phyloP scores from a whole-genome alignment of 192 early-diverging fungal species.

The Coemansia sp. region DNA sequence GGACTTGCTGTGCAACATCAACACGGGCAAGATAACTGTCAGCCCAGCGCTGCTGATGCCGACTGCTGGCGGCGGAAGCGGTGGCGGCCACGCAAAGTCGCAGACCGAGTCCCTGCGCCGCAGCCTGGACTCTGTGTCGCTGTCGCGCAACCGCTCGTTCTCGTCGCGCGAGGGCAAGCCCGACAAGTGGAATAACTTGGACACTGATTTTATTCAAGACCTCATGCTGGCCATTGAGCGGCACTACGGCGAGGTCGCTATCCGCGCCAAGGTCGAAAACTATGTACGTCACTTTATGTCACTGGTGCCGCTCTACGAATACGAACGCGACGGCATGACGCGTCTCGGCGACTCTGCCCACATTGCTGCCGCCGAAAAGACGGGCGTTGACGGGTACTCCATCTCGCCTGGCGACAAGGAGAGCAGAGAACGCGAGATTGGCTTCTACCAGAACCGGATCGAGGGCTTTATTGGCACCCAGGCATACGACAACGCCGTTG shows the following conservation, averaged over 20 bases:
- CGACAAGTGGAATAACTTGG: constrained; percentile 54
- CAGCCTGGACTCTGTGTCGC: constrained; percentile 50
- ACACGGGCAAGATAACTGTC: constrained; percentile 90
- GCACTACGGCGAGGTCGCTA: constrained; percentile 82
- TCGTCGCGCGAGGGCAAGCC: constrained; percentile 52
- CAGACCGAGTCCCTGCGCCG: constrained; percentile 44
- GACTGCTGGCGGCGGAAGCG: not conserved
- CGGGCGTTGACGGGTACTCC: constrained; percentile 44
- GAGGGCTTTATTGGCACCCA: constrained; percentile 84
- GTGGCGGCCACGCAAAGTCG: constrained; percentile 13
- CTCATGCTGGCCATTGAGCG: constrained; percentile 77
- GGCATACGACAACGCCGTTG: constrained; percentile 64
- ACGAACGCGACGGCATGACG: constrained; percentile 62
- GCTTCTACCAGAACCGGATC: constrained; percentile 70
- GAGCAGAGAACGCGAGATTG: constrained; percentile 65
- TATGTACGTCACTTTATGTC: constrained; percentile 84
- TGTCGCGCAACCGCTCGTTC: constrained; percentile 50
- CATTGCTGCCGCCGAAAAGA: constrained; percentile 40
- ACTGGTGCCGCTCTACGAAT: constrained; percentile 74
- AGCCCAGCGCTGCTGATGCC: constrained; percentile 65
- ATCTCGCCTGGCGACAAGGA: constrained; percentile 75
- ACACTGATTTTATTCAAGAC: constrained; percentile 54
- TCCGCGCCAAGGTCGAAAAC: constrained; percentile 84
- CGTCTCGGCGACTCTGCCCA: constrained; percentile 55
- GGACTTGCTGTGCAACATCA: constrained; percentile 95